A percentile compares a stretch with the other conserved stretches of the same genome.
Evolutionary conservation across 805 yeast genomes (phyloP).

Genomic region (Candida glaebosa): DNA sequence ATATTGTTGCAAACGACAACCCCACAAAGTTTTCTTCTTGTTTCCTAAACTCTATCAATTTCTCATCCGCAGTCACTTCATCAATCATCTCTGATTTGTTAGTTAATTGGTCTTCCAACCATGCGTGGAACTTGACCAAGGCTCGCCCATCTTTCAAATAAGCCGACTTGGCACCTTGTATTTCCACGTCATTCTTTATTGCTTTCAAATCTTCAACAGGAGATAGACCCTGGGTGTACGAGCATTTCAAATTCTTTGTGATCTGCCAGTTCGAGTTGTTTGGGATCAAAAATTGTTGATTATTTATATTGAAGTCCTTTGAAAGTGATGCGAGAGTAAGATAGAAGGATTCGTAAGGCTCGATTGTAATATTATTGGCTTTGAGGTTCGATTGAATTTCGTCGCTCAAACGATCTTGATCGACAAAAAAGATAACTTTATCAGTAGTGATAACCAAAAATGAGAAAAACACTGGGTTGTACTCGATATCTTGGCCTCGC

Average conservation of each 20-base stretch:
- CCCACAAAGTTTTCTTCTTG: conserved; percentile 53
- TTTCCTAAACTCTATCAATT: conserved; percentile 34
- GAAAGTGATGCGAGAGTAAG: conserved; percentile 37
- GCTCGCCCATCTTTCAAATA: conserved; percentile 61
- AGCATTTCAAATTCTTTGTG: conserved; percentile 29
- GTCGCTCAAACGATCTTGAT: conserved; percentile 36
- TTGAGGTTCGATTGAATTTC: conserved; percentile 23
- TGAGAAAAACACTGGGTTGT: conserved; percentile 51
- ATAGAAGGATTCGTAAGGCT: conserved; percentile 47
- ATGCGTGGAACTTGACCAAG: conserved; percentile 48
- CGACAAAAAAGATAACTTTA: conserved; percentile 39
- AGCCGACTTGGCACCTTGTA: conserved; percentile 48
- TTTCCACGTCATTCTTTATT: conserved; percentile 47
- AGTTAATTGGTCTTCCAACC: conserved; percentile 55
- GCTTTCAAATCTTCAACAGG: conserved; percentile 51
- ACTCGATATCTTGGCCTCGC: conserved; percentile 54
- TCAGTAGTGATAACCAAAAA: conserved; percentile 31
- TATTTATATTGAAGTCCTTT: conserved; percentile 26
- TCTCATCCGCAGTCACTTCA: conserved; percentile 60
- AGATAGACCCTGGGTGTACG: conserved; percentile 28
- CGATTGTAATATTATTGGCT: conserved; percentile 25
- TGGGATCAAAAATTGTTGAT: conserved; percentile 30
- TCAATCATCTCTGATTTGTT: conserved; percentile 40
- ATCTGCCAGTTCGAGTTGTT: conserved; percentile 39
- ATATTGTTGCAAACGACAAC: conserved; percentile 68